Base-by-base conservation (phyloP, 495 filamentous ascomycete species). In the Penicillium soppii region DNA sequence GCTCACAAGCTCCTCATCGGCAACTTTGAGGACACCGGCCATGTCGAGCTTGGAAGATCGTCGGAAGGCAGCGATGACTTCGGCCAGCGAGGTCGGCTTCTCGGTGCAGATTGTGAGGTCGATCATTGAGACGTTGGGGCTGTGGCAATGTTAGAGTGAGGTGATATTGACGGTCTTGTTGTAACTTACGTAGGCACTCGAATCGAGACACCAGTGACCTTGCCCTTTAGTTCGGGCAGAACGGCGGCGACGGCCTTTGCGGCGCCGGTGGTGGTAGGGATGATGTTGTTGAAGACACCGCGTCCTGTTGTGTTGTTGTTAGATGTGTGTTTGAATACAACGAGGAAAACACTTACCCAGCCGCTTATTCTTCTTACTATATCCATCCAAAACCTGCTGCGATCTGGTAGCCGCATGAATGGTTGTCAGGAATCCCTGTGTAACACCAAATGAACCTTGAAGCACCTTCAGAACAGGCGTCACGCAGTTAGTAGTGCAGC, bases 81-180 rank as follows among this genome's bases (percentile, higher is more conserved):
- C 67, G 13, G 59, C 26, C 12, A 68, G 48, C 13, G 65, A 66
- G 29, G 67, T 70, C 2, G 67, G 62, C 43, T 61, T 58, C 3
- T 59, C 58, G 3, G 67, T 70, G 61, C 61, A 59, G 56, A 70
- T 50, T 3, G 67, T 70, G 16, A 70, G 47, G 37, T 68, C 67
- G 47, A 70, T 70, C 65, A 70, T 64, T 37, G 67, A 70, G 33
- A 68, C 67, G 35, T 70, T 68, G 26, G 67, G 67, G 17, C 67
- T 70, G 42, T 0, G 32, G 1, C 17, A 1, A 16, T 27, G 3
- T 38, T 32, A 25, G 20, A 21, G 52, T 44, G 29, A 10, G 9
- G 20, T 35, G 16, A 33, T 47, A 12, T 7, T 22, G 19, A 25
- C n/a, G n/a, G n/a, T n/a, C n/a, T n/a, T n/a, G 5, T 16, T 12